Base-by-base conservation (phyloP, 2,329 filamentous ascomycete genomes). In the Nannizzia gypsea region DNA sequence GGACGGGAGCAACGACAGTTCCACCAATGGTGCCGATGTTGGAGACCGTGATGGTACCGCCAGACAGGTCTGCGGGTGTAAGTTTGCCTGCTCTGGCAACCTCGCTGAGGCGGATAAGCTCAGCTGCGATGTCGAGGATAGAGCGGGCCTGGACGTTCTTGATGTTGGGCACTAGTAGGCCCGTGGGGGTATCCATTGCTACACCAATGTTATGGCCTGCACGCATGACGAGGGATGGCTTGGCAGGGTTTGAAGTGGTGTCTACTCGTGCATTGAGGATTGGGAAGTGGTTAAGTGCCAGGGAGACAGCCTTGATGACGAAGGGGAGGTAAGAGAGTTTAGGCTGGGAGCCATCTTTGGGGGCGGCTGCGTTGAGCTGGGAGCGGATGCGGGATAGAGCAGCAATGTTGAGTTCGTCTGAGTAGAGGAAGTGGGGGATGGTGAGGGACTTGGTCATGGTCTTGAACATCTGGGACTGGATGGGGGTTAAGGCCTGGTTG, bases 11-110 rank as follows among this genome's bases (percentile, higher is more conserved):
- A 54, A 97, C 85, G 67, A 95, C 95, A 0, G 89, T 93, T 28
- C 93, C 93, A 59, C 93, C 93, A 52, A 99, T 90, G 67, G 85
- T 95, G 52, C 93, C 93, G 66, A 99, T 96, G 72, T 99, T 99
- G 67, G 90, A 96, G 56, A 99, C 84, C 0, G 93, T 96, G 68
- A 99, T 92, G 1, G 93, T 97, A 15, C 90, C 90, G 58, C 90
- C 90, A 38, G 80, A 81, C 64, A 99, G 80, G 72, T 99, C 91
- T 17, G 81, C 78, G 1, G 85, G 81, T 1, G 83, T 78, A 3
- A 99, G 81, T 72, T 87, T 89, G 34, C 90, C 89, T n/a, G 81
- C 78, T 13, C 81, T 77, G 1, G 90, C 92, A 8, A 90, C 83
- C 2, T 75, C 73, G 70, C 91, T 88, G 20, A 97, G 82, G 3